phyloP scores from a whole-genome alignment of 352 stramenopile genomes.

The Phytophthora sp. region DNA sequence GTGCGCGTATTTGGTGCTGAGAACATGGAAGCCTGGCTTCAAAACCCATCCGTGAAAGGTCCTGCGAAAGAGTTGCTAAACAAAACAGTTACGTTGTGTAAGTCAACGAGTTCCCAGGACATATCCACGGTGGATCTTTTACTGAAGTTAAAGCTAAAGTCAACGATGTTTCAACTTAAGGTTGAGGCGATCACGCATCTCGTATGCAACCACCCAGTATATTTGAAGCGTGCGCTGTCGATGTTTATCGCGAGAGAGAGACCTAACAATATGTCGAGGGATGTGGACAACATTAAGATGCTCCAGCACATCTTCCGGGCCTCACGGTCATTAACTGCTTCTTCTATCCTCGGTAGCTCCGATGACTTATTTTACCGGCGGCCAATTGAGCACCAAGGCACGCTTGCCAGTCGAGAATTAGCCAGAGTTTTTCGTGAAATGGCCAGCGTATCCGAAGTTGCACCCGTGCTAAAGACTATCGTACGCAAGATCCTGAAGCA shows the following conservation, averaged over 20 bases:
- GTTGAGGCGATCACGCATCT: slow-evolving; percentile 85
- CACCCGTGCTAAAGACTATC: slow-evolving; percentile 84
- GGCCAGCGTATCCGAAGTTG: slow-evolving; percentile 72
- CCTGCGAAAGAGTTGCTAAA: slow-evolving; percentile 75
- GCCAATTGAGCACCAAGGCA: slow-evolving; percentile 59
- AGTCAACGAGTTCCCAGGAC: slow-evolving; percentile 60
- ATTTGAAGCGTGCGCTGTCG: slow-evolving; percentile 69
- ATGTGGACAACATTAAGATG: slow-evolving; percentile 92
- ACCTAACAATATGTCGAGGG: slow-evolving; percentile 83
- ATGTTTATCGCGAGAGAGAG: slow-evolving; percentile 80
- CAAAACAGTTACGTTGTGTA: slow-evolving; percentile 75
- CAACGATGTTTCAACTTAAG: slow-evolving; percentile 89
- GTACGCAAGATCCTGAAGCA: slow-evolving; percentile 88
- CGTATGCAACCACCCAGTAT: slow-evolving; percentile 70
- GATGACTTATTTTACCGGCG: slow-evolving; percentile 72
- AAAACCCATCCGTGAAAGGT: slow-evolving; percentile 81
- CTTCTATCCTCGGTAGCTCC: slow-evolving; percentile 35
- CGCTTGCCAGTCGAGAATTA: slow-evolving; percentile 71
- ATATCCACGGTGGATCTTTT: slow-evolving; percentile 73
- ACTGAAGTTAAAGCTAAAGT: slow-evolving; percentile 88
- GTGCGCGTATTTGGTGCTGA: slow-evolving; percentile 71
- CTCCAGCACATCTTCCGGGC: slow-evolving; percentile 88
- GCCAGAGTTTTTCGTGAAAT: slow-evolving; percentile 84
- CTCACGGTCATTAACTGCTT: slow-evolving; percentile 40
- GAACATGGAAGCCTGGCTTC: slow-evolving; percentile 80